Percentiles rank a stretch among this genome's conserved stretches.
These are phyloP conservation scores for Ceratobasidium sp. DNA, from an alignment of 1,284 basidiomycete species.

Conservation along the genomic window DNA sequence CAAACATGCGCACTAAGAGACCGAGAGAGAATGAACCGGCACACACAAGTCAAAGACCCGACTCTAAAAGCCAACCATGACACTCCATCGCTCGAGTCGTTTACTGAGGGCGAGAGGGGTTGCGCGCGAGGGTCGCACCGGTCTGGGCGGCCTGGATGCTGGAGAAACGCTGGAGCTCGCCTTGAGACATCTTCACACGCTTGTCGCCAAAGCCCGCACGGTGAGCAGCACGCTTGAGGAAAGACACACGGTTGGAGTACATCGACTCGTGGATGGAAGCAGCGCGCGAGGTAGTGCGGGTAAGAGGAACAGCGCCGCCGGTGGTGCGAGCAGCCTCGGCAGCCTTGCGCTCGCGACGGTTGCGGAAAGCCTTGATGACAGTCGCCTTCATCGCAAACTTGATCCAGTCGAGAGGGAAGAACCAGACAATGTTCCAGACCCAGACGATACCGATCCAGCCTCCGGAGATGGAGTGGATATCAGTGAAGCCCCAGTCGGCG, in stretches of 20 bases:
- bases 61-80: conserved; percentile 18
- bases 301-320: conserved; percentile 77
- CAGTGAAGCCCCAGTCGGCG: conserved; percentile 92
- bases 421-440: conserved; percentile 97
- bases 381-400: conserved; percentile 97
- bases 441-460: conserved; percentile 98
- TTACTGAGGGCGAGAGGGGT: conserved; percentile 49
- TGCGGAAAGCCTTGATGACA: conserved; percentile 85
- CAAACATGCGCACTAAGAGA: neutral
- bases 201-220: conserved; percentile 82
- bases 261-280: conserved; percentile 92
- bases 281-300: conserved; percentile 87
- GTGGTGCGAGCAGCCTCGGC: conserved; percentile 61
- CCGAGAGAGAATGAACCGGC: neutral
- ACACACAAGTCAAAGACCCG: conserved; percentile 1
- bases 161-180: conserved; percentile 86
- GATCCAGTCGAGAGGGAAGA: conserved; percentile 93
- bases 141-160: conserved; percentile 85
- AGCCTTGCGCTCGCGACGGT: conserved; percentile 69
- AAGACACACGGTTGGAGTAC: conserved; percentile 92
- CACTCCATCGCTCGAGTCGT: conserved; percentile 24
- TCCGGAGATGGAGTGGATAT: conserved; percentile 81
- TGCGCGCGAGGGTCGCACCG: conserved; percentile 79
- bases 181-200: conserved; percentile 77
- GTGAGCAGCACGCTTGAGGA: conserved; percentile 87